These are phyloP conservation scores for Starmerella sp. DNA, from an alignment of 805 yeast genomes.

Conservation along the genomic window DNA sequence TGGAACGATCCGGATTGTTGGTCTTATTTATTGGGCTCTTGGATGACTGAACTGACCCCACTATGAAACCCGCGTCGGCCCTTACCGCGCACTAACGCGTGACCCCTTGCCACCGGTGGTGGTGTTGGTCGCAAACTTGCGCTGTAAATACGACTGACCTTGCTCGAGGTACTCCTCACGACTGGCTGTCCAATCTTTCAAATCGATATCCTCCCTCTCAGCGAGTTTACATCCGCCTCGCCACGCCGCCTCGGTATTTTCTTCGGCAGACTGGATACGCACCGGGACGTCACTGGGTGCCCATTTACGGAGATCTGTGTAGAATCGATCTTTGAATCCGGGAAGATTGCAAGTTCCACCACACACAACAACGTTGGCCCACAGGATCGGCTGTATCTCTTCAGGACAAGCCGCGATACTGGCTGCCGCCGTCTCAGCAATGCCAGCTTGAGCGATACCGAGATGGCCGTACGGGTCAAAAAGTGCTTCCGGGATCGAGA, in stretches of 20 bases:
- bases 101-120: slow-evolving; percentile 7
- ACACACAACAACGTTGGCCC: slow-evolving; percentile 63
- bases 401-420: slow-evolving; percentile 62
- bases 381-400: slow-evolving; percentile 53
- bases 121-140: slow-evolving; percentile 9
- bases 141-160: slow-evolving; percentile 35
- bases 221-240: slow-evolving; percentile 42
- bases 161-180: slow-evolving; percentile 76
- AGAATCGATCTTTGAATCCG: slow-evolving; percentile 52
- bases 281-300: slow-evolving; percentile 29
- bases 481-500: slow-evolving; percentile 73
- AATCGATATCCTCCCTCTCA: slow-evolving; percentile 23
- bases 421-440: slow-evolving; percentile 59
- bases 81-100: slow-evolving; percentile 1
- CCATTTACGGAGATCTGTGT: slow-evolving; percentile 26
- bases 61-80: not conserved
- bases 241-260: slow-evolving; percentile 45
- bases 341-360: slow-evolving; percentile 76
- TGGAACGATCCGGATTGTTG: no score
- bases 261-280: slow-evolving; percentile 22
- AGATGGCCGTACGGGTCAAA: slow-evolving; percentile 71
- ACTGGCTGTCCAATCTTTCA: slow-evolving; percentile 48
- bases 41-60: not conserved
- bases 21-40: not conserved
- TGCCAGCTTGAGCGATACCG: slow-evolving; percentile 67